Percentiles rank a stretch among this genome's conserved stretches.
phyloP scores from a whole-genome alignment of 805 yeast species.

The Zygosaccharomyces kombuchaensis region DNA sequence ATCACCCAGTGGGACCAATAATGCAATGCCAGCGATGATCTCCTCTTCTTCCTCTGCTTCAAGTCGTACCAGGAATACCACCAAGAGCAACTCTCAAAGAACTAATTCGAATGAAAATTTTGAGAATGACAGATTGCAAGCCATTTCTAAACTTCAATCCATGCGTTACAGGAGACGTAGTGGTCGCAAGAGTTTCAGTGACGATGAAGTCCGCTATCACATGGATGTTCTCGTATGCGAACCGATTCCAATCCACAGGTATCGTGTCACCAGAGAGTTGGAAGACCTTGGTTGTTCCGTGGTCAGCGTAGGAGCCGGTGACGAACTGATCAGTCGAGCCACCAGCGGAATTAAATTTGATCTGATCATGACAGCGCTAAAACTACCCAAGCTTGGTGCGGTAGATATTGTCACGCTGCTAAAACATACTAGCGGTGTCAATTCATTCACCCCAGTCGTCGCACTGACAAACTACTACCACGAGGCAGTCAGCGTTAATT shows the following conservation, averaged over 20 bases:
- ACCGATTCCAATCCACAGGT: constrained; percentile 78
- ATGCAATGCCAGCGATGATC: constrained; percentile 17
- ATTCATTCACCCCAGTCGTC: constrained; percentile 70
- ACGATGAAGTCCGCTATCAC: constrained; percentile 23
- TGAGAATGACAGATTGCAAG: constrained; percentile 25
- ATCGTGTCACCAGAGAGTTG: constrained; percentile 57
- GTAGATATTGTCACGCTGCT: constrained; percentile 74
- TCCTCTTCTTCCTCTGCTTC: constrained; percentile 61
- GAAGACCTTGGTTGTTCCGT: constrained; percentile 75
- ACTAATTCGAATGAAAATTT: constrained; percentile 24
- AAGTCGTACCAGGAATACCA: constrained; percentile 43
- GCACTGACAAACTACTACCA: constrained; percentile 68
- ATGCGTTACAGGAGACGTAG: constrained; percentile 29
- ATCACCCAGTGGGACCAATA: constrained; percentile 21
- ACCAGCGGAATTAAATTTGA: constrained; percentile 84
- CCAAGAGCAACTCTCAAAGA: constrained; percentile 29
- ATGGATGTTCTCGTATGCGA: constrained; percentile 79
- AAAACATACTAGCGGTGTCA: constrained; percentile 70
- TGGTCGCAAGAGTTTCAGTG: constrained; percentile 26
- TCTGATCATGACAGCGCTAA: constrained; percentile 70
- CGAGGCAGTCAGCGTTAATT: constrained; percentile 53
- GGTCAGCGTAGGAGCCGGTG: constrained; percentile 71
- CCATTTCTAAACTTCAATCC: constrained; percentile 29
- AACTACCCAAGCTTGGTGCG: constrained; percentile 62
- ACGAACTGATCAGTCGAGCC: constrained; percentile 74